phyloP scores from a whole-genome alignment of 331 rosid species.

The Quercus lobata region DNA sequence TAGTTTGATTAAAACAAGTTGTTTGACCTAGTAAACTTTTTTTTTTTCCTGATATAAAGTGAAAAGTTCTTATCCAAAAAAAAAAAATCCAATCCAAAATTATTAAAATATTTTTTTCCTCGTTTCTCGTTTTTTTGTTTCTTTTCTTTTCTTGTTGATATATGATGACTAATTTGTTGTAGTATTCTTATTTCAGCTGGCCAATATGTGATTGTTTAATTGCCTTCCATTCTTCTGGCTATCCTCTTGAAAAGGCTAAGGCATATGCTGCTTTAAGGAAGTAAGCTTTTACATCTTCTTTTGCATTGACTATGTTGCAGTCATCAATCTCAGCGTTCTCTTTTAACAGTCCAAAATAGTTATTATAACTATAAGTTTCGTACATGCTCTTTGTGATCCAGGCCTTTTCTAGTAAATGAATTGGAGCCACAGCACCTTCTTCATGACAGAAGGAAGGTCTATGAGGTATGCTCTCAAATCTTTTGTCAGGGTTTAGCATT shows the following conservation, averaged over 20 bases:
- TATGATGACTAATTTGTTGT: constrained; percentile 17
- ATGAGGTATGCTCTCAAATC: constrained; percentile 57
- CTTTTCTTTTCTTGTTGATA: no score
- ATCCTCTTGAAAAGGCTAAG: constrained; percentile 92
- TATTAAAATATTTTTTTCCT: no score
- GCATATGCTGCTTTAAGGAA: constrained; percentile 87
- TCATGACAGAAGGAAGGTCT: constrained; percentile 92
- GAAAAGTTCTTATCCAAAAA: no score
- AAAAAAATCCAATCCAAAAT: no score
- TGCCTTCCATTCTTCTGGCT: constrained; percentile 91
- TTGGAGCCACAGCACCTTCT: constrained; percentile 96
- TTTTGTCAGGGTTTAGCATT: constrained; percentile 6
- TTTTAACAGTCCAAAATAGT: neutral
- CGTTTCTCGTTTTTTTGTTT: no score
- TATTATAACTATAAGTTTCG: neutral
- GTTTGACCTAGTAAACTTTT: neutral
- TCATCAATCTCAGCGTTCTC: neutral
- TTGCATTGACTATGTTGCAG: constrained; percentile 8
- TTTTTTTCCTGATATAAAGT: neutral
- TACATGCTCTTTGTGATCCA: constrained; percentile 37
- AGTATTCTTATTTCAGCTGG: constrained; percentile 69
- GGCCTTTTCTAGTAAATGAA: constrained; percentile 92
- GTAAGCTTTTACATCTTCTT: constrained; percentile 56
- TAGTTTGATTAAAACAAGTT: neutral
- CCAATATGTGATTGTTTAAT: constrained; percentile 94